A percentile compares a stretch with the other conserved stretches of the same genome.
These are phyloP conservation scores for Chlamydomonas incerta DNA, from an alignment of 139 green algal species.

Conservation along the genomic window DNA sequence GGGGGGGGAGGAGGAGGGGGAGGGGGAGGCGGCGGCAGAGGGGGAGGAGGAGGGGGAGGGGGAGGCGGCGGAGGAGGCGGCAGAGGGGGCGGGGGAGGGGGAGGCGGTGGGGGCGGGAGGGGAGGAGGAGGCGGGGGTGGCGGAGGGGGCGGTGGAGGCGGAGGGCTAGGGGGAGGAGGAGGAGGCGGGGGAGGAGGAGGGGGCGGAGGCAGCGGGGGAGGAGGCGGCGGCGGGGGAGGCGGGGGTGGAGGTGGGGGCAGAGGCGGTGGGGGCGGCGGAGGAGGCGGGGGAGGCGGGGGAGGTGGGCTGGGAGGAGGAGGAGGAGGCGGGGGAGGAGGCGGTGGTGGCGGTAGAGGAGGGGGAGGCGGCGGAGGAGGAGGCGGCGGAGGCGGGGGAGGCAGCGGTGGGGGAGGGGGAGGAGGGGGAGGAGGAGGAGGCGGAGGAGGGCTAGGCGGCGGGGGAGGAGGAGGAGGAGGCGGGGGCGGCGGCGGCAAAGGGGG, in stretches of 20 bases:
- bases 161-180: neutral
- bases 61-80: too few relatives aligned
- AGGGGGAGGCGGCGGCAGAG: too few relatives aligned
- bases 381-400: neutral
- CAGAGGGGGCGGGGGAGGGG: too few relatives aligned
- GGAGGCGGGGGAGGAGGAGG: neutral
- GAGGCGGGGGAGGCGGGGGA: neutral
- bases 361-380: neutral
- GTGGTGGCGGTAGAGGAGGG: too few relatives aligned
- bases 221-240: neutral
- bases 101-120: too few relatives aligned
- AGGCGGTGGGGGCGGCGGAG: neutral
- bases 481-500: neutral
- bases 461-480: neutral
- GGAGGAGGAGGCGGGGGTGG: too few relatives aligned
- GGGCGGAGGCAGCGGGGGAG: neutral
- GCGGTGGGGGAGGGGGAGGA: too few relatives aligned
- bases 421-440: neutral
- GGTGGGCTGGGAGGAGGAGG: neutral
- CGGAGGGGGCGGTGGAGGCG: neutral
- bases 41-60: too few relatives aligned
- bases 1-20: too few relatives aligned
- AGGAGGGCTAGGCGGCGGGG: neutral
- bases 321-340: neutral
- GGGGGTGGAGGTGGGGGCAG: neutral